Percentiles rank a stretch among this genome's conserved stretches.
Evolutionary conservation across 257 asterid species (phyloP).

Genomic region (Capsicum chinense): DNA sequence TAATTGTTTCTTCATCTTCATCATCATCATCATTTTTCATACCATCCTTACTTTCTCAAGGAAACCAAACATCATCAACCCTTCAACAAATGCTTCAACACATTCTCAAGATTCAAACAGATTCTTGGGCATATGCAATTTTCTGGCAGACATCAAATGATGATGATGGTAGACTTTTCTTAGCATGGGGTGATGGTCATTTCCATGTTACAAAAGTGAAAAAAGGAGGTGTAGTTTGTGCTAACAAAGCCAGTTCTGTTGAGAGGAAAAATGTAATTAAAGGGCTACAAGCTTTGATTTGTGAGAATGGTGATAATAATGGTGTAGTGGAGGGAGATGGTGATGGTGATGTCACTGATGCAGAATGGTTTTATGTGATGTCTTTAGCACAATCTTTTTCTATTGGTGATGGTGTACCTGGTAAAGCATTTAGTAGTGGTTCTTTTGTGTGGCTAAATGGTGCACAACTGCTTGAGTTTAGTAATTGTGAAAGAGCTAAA

Average conservation of each 20-base stretch:
- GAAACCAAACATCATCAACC: not conserved
- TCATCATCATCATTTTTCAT: not conserved
- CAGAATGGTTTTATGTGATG: conserved; percentile 83
- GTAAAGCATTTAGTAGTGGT: conserved; percentile 60
- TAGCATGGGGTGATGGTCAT: conserved; percentile 65
- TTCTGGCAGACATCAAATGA: conserved; percentile 56
- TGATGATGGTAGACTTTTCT: conserved; percentile 42
- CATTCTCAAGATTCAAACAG: conserved; percentile 54
- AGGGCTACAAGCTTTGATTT: conserved; percentile 65
- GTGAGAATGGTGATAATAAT: conserved; percentile 42
- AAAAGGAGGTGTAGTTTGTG: not conserved
- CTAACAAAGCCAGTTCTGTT: conserved; percentile 4
- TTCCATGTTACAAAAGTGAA: conserved; percentile 48
- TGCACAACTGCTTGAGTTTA: conserved; percentile 52
- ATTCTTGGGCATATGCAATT: conserved; percentile 62
- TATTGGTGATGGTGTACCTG: conserved; percentile 52
- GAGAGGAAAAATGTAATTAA: conserved; percentile 62
- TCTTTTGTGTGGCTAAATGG: conserved; percentile 69
- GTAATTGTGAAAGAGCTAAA: conserved; percentile 67
- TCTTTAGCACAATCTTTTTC: conserved; percentile 64
- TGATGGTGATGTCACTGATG: conserved; percentile 8
- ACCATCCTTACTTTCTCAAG: not conserved
- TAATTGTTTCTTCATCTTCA: not conserved
- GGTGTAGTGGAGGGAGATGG: not conserved
- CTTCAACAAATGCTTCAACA: conserved; percentile 57